Conservation (phyloP, 2,329 filamentous ascomycete species). For the Sordariomycetes sp. region DNA sequence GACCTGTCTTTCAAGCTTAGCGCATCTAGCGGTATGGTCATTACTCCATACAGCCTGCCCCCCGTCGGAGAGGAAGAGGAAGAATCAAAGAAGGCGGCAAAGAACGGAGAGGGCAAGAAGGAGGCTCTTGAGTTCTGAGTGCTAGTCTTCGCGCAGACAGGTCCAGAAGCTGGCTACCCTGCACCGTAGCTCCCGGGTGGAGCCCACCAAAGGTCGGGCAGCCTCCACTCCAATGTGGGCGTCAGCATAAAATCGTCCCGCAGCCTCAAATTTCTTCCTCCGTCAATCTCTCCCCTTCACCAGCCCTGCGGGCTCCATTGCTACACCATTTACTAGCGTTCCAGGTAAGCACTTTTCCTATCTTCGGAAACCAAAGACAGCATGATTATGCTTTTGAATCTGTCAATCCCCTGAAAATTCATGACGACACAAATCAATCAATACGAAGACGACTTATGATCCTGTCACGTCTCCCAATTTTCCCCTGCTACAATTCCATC, state of each 20-base stretch:
- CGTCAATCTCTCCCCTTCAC: too few relatives aligned
- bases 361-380: conserved; percentile 8
- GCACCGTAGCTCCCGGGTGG: not conserved
- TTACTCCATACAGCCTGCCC: conserved; percentile 83
- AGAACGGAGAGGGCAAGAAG: conserved; percentile 54
- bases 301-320: too few relatives aligned
- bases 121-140: conserved; percentile 58
- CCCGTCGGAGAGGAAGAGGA: conserved; percentile 67
- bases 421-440: conserved; percentile 31
- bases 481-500: conserved; percentile 4
- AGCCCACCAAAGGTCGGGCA: too few relatives aligned
- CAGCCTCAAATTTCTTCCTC: too few relatives aligned
- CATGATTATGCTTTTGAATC: conserved; percentile 45
- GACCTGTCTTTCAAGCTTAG: conserved; percentile 89
- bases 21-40: conserved; percentile 67
- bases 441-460: conserved; percentile 37
- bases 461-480: conserved; percentile 8
- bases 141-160: not conserved
- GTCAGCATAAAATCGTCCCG: too few relatives aligned
- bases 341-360: conserved; percentile 7
- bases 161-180: conserved; percentile 5
- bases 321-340: too few relatives aligned
- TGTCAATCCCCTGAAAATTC: conserved; percentile 51
- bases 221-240: not conserved
- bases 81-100: conserved; percentile 20